phyloP scores from a whole-genome alignment of 2,329 filamentous ascomycete species.

The Epichloe sylvatica region DNA sequence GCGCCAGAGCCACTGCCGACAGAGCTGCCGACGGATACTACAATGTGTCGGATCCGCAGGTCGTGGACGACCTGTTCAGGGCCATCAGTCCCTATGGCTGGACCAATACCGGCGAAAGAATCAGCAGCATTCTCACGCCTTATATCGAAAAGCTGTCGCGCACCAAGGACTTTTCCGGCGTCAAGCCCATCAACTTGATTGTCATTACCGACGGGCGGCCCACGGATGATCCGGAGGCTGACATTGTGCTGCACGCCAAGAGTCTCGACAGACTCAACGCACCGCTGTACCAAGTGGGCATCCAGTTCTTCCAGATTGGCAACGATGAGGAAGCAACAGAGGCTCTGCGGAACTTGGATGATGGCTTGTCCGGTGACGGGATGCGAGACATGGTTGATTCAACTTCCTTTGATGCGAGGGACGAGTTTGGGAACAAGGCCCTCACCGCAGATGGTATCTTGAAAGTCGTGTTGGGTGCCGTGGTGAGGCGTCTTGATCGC shows the following conservation, averaged over 20 bases:
- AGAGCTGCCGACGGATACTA: slow-evolving; percentile 43
- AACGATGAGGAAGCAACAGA: slow-evolving; percentile 49
- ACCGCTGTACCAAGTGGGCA: slow-evolving; percentile 67
- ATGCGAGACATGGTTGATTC: slow-evolving; percentile 88
- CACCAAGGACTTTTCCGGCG: slow-evolving; percentile 25
- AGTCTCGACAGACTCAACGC: slow-evolving; percentile 58
- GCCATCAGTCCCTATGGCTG: slow-evolving; percentile 46
- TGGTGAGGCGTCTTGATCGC: slow-evolving; percentile 37
- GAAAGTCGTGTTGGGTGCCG: slow-evolving; percentile 69
- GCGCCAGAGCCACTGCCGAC: slow-evolving; percentile 21
- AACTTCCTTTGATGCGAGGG: slow-evolving; percentile 46
- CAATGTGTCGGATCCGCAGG: slow-evolving; percentile 38
- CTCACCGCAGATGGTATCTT: slow-evolving; percentile 60
- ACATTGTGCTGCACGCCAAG: slow-evolving; percentile 53
- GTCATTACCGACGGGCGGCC: slow-evolving; percentile 82
- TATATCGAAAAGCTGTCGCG: slow-evolving; percentile 42
- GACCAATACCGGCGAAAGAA: slow-evolving; percentile 62
- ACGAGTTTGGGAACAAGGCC: slow-evolving; percentile 17
- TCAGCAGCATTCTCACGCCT: slow-evolving; percentile 56
- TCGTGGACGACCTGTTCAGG: slow-evolving; percentile 58
- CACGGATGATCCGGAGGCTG: slow-evolving; percentile 60
- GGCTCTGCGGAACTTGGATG: slow-evolving; percentile 61
- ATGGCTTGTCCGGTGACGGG: slow-evolving; percentile 42
- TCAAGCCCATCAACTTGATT: slow-evolving; percentile 80
- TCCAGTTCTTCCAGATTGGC: slow-evolving; percentile 95